Evolutionary conservation across 2,329 filamentous ascomycete species (phyloP), one percentile per base, ranked within the genome.

Genomic region (Ilyonectria mors-panacis): DNA sequence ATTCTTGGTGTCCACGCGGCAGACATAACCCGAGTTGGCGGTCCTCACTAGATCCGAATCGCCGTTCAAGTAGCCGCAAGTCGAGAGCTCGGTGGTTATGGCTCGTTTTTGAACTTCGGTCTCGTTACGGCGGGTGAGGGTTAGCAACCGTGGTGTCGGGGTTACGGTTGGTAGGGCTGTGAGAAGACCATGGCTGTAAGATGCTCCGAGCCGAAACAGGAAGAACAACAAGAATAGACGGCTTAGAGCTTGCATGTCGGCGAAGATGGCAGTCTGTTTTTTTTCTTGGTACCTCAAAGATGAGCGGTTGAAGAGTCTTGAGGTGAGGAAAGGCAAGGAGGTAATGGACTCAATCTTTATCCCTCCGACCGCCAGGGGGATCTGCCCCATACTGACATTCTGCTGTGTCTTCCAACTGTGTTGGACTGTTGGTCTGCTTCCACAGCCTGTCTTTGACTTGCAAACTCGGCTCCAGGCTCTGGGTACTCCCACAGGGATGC

Each of bases 11-110:
- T 83, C 79, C 3, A 83, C 73, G 7, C 78, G 79, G 60, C 79
- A 83, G 69, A 80, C 75, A 45, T 71, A 83, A 0, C 79, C 82
- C 0, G 67, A 39, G 6, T 78, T 70, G 0, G 81, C 80, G 0
- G 79, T 80, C 15, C 81, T 73, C 2, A 72, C 59, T 13, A 66
- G 65, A 1, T 69, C 51, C 1, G 75, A 67, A 23, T 83, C 71
- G 7, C 81, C 81, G n/a, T 77, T 60, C 1, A 72, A 26, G 42
- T 77, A 80, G 17, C 79, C 75, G 44, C 80, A 80, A 4, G 76
- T 77, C 4, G 74, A 75, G 23, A 75, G 65, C 51, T 72, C 68
- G 12, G 74, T 73, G 28, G 47, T 66, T 2, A 70, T 61, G n/a
- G 56, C 70, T 10, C 60, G 54, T 33, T 21, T 56, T 33, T 54